These are phyloP conservation scores for Aspergillus bridgeri DNA, from an alignment of 495 filamentous ascomycete genomes.

Conservation along the genomic window DNA sequence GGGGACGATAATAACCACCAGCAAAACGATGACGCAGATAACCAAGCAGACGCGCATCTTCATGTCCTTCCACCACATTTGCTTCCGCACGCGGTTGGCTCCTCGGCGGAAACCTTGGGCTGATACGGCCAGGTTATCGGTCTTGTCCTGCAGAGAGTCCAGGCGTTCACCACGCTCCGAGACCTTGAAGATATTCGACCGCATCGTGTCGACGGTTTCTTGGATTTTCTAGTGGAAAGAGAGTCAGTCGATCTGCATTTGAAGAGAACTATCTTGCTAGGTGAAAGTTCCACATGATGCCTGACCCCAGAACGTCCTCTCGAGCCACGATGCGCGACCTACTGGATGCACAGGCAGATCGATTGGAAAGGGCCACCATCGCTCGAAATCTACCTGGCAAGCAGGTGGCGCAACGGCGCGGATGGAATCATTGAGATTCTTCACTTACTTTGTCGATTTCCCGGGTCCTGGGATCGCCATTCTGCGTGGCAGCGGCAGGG, in stretches of 20 bases:
- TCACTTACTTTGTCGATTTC: slow-evolving; percentile 75
- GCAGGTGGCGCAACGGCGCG: not conserved
- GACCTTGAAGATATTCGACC: slow-evolving; percentile 90
- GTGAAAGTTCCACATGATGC: not conserved
- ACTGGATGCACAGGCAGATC: not conserved
- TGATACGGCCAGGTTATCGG: slow-evolving; percentile 83
- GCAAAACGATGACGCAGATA: slow-evolving; percentile 78
- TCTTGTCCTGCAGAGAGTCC: slow-evolving; percentile 91
- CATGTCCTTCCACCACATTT: slow-evolving; percentile 98
- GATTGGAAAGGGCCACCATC: not conserved
- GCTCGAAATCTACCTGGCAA: not conserved
- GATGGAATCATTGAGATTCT: not conserved
- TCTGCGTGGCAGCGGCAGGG: slow-evolving; percentile 50
- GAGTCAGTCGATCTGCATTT: slow-evolving; percentile 14
- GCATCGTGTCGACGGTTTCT: slow-evolving; percentile 87
- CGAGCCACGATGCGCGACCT: not conserved
- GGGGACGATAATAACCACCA: slow-evolving; percentile 90
- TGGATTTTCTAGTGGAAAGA: slow-evolving; percentile 78
- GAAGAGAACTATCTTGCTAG: not conserved
- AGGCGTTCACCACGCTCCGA: slow-evolving; percentile 87
- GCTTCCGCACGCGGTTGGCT: slow-evolving; percentile 91
- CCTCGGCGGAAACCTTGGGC: slow-evolving; percentile 93
- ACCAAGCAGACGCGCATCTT: slow-evolving; percentile 98
- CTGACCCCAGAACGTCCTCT: not conserved
- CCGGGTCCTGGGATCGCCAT: slow-evolving; percentile 62